These are phyloP conservation scores for Musa balbisiana DNA, from an alignment of 202 grass and related monocot genomes.

Conservation along the genomic window DNA sequence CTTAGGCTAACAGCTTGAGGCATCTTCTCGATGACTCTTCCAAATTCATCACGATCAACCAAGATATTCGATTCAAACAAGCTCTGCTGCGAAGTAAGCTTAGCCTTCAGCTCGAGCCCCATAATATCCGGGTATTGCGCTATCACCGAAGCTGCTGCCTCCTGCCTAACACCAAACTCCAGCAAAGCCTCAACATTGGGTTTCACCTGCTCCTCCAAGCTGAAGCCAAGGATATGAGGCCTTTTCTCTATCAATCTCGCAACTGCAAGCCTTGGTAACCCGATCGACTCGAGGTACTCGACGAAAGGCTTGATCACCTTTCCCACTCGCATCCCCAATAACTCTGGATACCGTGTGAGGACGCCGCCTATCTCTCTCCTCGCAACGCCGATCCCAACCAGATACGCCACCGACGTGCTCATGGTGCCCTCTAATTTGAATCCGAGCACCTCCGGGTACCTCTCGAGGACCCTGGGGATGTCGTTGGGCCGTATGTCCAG, in stretches of 20 bases:
- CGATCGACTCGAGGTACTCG: constrained; percentile 66
- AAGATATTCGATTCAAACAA: constrained; percentile 77
- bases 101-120: constrained; percentile 65
- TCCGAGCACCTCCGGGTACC: constrained; percentile 74
- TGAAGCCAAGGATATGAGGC: constrained; percentile 75
- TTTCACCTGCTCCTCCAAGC: constrained; percentile 55
- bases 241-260: constrained; percentile 67
- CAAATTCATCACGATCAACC: constrained; percentile 60
- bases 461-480: constrained; percentile 75
- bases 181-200: constrained; percentile 56
- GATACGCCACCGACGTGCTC: constrained; percentile 90
- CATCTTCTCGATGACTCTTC: constrained; percentile 83
- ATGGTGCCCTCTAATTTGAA: constrained; percentile 99
- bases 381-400: constrained; percentile 61
- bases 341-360: constrained; percentile 63
- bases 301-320: constrained; percentile 85
- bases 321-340: constrained; percentile 84
- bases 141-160: constrained; percentile 52
- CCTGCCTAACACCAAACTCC: constrained; percentile 70
- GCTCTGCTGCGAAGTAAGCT: constrained; percentile 56
- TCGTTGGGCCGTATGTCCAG: constrained; percentile 58
- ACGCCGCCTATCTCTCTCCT: constrained; percentile 53
- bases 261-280: constrained; percentile 48
- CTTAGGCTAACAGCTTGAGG: constrained; percentile 75
- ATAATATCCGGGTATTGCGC: constrained; percentile 63